These are phyloP conservation scores for Blastobotrys chiropterorum DNA, from an alignment of 805 yeast species.

Conservation along the genomic window DNA sequence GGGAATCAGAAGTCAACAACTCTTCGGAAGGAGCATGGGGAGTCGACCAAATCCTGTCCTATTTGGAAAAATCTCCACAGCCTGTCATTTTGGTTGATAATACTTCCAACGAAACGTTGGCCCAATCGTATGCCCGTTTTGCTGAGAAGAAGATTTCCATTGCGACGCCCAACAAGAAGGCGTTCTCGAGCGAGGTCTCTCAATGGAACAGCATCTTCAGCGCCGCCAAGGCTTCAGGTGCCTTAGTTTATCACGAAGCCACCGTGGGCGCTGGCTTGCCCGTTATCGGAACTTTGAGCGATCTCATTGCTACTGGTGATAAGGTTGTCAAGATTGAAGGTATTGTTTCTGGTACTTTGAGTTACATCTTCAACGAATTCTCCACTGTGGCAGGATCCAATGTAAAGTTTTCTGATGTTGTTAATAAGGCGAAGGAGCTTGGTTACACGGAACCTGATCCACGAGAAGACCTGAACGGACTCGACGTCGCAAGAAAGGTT, in stretches of 20 bases:
- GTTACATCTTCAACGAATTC: slow-evolving; percentile 91
- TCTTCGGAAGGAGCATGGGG: slow-evolving; percentile 46
- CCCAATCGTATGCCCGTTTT: slow-evolving; percentile 70
- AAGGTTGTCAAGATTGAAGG: slow-evolving; percentile 89
- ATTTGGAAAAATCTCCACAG: slow-evolving; percentile 54
- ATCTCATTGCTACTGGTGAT: slow-evolving; percentile 88
- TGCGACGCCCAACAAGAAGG: slow-evolving; percentile 98
- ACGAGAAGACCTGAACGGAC: slow-evolving; percentile 95
- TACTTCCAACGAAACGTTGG: slow-evolving; percentile 78
- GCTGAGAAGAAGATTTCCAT: slow-evolving; percentile 75
- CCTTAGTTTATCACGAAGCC: slow-evolving; percentile 93
- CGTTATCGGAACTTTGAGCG: slow-evolving; percentile 80
- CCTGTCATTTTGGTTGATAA: slow-evolving; percentile 90
- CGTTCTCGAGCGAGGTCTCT: slow-evolving; percentile 70
- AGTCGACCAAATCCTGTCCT: slow-evolving; percentile 53
- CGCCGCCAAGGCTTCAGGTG: slow-evolving; percentile 44
- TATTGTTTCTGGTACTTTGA: slow-evolving; percentile 90
- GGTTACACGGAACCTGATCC: slow-evolving; percentile 99
- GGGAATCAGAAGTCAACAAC: slow-evolving; percentile 45
- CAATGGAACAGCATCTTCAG: slow-evolving; percentile 73
- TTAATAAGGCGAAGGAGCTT: slow-evolving; percentile 74
- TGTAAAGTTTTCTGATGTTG: slow-evolving; percentile 83
- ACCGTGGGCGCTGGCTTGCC: slow-evolving; percentile 99
- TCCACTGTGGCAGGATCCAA: slow-evolving; percentile 55
- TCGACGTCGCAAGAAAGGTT: slow-evolving; percentile 97